Evolutionary conservation across 768 basidiomycete genomes (phyloP).

Genomic region (Guyanaporus albipodus): DNA sequence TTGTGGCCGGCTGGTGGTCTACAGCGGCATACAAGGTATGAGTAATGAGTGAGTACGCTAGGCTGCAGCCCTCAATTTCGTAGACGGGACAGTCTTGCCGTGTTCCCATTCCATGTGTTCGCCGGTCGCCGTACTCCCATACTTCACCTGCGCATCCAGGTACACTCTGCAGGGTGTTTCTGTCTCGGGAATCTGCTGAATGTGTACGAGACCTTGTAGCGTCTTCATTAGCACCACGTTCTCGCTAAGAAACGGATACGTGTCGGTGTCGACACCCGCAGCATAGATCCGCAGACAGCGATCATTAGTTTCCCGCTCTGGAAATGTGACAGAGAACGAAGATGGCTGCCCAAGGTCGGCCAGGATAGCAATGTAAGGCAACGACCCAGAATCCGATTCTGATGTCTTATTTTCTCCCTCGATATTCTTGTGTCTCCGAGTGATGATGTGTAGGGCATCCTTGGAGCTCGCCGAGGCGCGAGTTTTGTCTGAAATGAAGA

Average conservation of each 20-base stretch:
- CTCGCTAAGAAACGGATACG: constrained; percentile 7
- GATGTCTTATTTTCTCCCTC: background rate
- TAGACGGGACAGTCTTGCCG: background rate
- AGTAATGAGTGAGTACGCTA: too few relatives aligned
- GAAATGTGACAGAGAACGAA: constrained; percentile 2
- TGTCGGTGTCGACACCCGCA: background rate
- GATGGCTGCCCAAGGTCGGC: constrained; percentile 5
- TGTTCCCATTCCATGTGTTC: constrained; percentile 8
- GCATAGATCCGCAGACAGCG: constrained; percentile 8
- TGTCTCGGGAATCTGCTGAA: background rate
- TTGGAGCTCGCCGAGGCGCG: background rate
- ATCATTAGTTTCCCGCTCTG: background rate
- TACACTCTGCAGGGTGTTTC: background rate
- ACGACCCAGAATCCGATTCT: background rate
- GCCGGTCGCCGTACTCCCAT: background rate
- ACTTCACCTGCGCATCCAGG: constrained; percentile 1
- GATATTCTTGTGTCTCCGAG: background rate
- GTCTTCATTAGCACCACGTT: background rate
- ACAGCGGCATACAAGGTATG: too few relatives aligned
- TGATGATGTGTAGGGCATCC: background rate
- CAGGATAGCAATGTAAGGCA: constrained; percentile 10
- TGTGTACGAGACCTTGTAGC: background rate
- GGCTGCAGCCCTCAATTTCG: too few relatives aligned
- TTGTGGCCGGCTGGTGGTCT: too few relatives aligned
- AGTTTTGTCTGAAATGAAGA: constrained; percentile 19